phyloP scores from a whole-genome alignment of 345 rosid genomes.

The Eucalyptus virginea region DNA sequence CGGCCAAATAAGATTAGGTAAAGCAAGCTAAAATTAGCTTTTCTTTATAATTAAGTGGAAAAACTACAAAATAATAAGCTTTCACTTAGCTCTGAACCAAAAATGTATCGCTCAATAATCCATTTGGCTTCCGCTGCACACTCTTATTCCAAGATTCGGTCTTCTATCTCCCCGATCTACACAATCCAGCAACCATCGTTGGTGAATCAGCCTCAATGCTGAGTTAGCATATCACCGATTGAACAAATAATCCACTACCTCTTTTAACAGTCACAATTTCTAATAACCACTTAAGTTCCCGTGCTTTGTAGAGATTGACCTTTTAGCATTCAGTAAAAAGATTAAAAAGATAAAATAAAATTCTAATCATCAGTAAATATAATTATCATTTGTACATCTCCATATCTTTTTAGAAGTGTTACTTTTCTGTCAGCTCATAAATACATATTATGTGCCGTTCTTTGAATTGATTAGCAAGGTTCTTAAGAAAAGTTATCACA shows the following conservation, averaged over 20 bases:
- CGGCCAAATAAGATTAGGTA: accelerated
- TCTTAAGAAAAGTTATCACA: accelerated
- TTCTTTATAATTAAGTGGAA: too few species aligned
- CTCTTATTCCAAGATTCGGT: accelerated
- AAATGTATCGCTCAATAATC: accelerated
- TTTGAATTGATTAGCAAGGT: too few species aligned
- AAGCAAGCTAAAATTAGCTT: accelerated
- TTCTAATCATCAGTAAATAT: too few species aligned
- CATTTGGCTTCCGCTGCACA: accelerated
- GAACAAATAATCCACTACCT: too few species aligned
- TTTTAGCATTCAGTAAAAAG: accelerated
- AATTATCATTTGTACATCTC: accelerated
- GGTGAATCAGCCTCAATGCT: too few species aligned
- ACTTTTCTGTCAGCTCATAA: accelerated
- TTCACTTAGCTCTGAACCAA: accelerated
- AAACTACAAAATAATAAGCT: too few species aligned
- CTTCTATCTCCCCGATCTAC: too few species aligned
- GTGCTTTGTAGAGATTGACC: accelerated
- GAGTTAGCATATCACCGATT: too few species aligned
- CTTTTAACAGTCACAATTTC: accelerated
- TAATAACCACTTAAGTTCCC: accelerated
- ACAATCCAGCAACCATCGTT: too few species aligned
- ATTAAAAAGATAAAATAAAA: too few species aligned
- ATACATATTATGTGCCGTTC: too few species aligned
- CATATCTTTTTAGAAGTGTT: too few species aligned